Evolutionary conservation across 2,329 filamentous ascomycete genomes (phyloP).

Genomic region (Penicillium hesseltinei): DNA sequence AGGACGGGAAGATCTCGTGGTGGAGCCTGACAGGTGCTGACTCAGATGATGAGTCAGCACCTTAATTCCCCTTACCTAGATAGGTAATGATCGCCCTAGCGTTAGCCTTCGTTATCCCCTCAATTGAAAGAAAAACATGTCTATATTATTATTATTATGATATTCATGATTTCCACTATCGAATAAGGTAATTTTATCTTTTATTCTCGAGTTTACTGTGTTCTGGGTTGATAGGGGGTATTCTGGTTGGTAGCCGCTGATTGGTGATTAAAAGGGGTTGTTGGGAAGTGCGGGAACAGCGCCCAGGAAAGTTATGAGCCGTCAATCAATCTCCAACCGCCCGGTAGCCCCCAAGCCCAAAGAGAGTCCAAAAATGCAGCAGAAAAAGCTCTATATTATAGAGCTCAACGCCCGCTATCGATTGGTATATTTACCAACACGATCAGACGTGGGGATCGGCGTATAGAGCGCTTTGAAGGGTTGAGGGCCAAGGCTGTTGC

Average conservation of each 20-base stretch:
- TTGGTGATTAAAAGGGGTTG: background rate
- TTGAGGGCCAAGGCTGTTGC: background rate
- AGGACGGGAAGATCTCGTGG: background rate
- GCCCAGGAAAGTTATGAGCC: background rate
- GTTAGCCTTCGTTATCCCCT: background rate
- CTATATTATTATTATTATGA: background rate
- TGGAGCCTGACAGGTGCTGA: background rate
- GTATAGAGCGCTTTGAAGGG: background rate
- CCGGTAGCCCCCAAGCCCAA: background rate
- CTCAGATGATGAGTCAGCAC: background rate
- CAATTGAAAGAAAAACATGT: background rate
- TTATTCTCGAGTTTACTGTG: background rate
- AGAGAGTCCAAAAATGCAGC: accelerated
- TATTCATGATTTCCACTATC: background rate
- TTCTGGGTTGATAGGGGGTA: background rate
- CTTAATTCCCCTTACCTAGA: background rate
- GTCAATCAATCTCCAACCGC: background rate
- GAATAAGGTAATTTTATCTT: background rate
- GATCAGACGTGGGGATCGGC: background rate
- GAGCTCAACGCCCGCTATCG: background rate
- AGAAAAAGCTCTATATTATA: background rate
- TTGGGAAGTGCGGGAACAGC: background rate
- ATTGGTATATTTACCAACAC: background rate
- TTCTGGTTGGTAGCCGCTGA: background rate
- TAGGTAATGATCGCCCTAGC: background rate